A percentile compares a stretch with the other conserved stretches of the same genome.
Evolutionary conservation across 1,139 yeast species (phyloP).

Genomic region (Yamadazyma songkhlaensis): DNA sequence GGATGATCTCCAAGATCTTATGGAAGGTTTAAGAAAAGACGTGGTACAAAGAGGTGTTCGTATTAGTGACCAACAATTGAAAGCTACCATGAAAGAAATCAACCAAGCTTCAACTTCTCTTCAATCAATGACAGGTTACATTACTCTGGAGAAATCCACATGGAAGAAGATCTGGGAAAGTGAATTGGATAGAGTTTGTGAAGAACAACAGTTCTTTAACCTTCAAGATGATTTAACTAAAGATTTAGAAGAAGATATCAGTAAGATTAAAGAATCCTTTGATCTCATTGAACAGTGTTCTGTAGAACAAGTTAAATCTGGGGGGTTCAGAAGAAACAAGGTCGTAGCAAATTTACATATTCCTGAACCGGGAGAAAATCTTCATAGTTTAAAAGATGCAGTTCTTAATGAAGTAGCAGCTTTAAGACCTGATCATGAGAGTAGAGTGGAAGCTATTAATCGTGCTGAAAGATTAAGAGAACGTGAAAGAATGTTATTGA

Average conservation of each 20-base stretch:
- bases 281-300: constrained; percentile 79
- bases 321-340: constrained; percentile 29
- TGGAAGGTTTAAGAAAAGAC: constrained; percentile 87
- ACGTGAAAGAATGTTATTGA: constrained; percentile 61
- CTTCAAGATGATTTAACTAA: constrained; percentile 82
- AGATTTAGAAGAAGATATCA: constrained; percentile 78
- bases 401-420: constrained; percentile 77
- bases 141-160: constrained; percentile 67
- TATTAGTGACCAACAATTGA: constrained; percentile 73
- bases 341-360: constrained; percentile 41
- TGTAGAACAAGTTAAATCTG: constrained; percentile 60
- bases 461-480: constrained; percentile 81
- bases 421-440: constrained; percentile 78
- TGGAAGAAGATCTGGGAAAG: constrained; percentile 95
- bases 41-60: constrained; percentile 91
- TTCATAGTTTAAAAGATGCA: constrained; percentile 73
- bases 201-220: constrained; percentile 89
- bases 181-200: constrained; percentile 85
- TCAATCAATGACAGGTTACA: constrained; percentile 55
- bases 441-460: constrained; percentile 82
- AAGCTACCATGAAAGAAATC: constrained; percentile 64
- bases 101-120: constrained; percentile 53
- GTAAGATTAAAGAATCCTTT: constrained; percentile 78
- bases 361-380: constrained; percentile 65
- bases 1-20: constrained; percentile 88